Conservation (phyloP, 1,139 yeast species). For the Diutina rugosa region DNA sequence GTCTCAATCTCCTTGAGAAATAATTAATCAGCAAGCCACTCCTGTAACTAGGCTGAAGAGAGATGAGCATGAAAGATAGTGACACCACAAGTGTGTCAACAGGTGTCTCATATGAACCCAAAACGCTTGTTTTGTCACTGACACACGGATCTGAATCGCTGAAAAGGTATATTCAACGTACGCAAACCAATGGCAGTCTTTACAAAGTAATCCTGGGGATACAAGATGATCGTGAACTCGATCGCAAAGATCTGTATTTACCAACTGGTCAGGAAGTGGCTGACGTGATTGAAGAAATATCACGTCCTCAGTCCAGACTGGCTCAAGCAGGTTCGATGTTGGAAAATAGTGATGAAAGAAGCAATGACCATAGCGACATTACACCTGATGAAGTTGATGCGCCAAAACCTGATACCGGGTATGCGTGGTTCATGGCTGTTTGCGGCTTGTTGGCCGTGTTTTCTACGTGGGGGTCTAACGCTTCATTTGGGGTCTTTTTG, state of each 20-base stretch:
- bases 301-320: not conserved
- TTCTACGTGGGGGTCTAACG: constrained; percentile 67
- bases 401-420: constrained; percentile 40
- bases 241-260: constrained; percentile 7
- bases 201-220: constrained; percentile 17
- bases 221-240: constrained; percentile 17
- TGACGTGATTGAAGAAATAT: not conserved
- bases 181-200: not conserved
- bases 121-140: not conserved
- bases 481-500: constrained; percentile 58
- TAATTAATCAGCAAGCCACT: not conserved
- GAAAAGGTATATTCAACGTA: not conserved
- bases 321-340: constrained; percentile 10
- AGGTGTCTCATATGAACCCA: not conserved
- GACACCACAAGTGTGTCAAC: not conserved
- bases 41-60: not conserved
- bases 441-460: constrained; percentile 22
- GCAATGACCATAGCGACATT: constrained; percentile 2
- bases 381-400: constrained; percentile 4
- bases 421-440: constrained; percentile 56
- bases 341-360: constrained; percentile 5
- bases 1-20: not conserved
- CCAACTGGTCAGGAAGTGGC: not conserved
- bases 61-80: not conserved
- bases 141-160: not conserved